Percentiles rank a stretch among this genome's conserved stretches.
phyloP scores from a whole-genome alignment of 2,329 filamentous ascomycete genomes.

The Colletotrichum australisinense region DNA sequence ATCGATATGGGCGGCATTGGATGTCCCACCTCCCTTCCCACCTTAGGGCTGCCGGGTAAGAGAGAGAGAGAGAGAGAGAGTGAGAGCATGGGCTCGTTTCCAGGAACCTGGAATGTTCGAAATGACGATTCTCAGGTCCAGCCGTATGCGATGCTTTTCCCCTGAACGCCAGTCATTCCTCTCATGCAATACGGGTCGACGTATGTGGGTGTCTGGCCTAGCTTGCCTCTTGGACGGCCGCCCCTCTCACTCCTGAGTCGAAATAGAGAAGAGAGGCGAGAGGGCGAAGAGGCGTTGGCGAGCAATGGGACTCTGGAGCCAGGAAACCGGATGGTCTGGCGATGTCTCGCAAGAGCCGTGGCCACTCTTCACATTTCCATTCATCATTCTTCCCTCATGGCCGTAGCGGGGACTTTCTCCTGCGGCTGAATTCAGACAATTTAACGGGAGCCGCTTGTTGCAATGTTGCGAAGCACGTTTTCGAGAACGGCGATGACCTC shows the following conservation, averaged over 20 bases:
- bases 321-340: not conserved
- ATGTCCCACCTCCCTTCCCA: not conserved
- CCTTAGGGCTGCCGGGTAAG: not conserved
- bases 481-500: not conserved
- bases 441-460: not conserved
- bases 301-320: not conserved
- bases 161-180: slow-evolving; percentile 27
- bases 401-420: not conserved
- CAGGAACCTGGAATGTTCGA: slow-evolving; percentile 20
- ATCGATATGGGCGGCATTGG: not conserved
- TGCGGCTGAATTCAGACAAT: not conserved
- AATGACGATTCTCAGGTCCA: slow-evolving; percentile 21
- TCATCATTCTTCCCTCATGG: not conserved
- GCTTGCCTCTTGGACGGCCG: not conserved
- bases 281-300: not conserved
- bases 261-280: not conserved
- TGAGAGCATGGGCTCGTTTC: not conserved
- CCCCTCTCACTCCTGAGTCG: not conserved
- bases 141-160: slow-evolving; percentile 15
- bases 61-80: not conserved
- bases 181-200: not conserved
- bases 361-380: not conserved
- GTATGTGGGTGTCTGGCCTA: slow-evolving; percentile 5
- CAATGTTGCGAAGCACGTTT: not conserved
- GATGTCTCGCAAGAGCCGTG: not conserved